Conservation (phyloP, 495 filamentous ascomycete genomes). For the Filosporella fistucella region DNA sequence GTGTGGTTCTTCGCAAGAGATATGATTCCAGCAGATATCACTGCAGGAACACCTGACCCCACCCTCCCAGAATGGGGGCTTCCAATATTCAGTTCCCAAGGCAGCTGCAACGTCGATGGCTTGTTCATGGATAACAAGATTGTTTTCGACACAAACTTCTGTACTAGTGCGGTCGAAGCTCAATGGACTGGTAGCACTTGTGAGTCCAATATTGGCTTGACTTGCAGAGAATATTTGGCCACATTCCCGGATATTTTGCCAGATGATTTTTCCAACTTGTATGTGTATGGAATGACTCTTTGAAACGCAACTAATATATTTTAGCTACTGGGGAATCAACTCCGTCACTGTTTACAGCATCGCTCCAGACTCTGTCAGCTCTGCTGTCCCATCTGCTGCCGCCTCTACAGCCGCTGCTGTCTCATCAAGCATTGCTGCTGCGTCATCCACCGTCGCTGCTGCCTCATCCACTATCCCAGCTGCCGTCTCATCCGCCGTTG, state of each 20-base stretch:
- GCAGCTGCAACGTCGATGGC: slow-evolving; percentile 54
- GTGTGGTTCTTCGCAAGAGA: slow-evolving; percentile 32
- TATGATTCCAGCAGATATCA: slow-evolving; percentile 50
- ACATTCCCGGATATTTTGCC: background rate
- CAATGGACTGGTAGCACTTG: background rate
- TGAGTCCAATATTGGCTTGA: slow-evolving; percentile 6
- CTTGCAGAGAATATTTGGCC: slow-evolving; percentile 56
- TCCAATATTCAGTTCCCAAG: slow-evolving; percentile 59
- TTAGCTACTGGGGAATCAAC: background rate
- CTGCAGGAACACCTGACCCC: slow-evolving; percentile 34
- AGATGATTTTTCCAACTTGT: background rate
- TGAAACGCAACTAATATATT: background rate
- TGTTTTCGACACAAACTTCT: slow-evolving; percentile 73
- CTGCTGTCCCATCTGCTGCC: background rate
- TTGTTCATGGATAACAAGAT: slow-evolving; percentile 69
- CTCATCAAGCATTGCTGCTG: background rate
- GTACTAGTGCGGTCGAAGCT: slow-evolving; percentile 60
- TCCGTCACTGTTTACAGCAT: background rate
- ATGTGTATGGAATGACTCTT: background rate
- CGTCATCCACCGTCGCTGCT: background rate
- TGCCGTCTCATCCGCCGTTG: background rate
- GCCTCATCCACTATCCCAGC: background rate
- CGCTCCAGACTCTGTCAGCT: background rate
- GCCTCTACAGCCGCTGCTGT: background rate
- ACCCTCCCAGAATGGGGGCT: slow-evolving; percentile 49